Conservation (phyloP, 768 basidiomycete genomes). For the Trametes sanguinea region DNA sequence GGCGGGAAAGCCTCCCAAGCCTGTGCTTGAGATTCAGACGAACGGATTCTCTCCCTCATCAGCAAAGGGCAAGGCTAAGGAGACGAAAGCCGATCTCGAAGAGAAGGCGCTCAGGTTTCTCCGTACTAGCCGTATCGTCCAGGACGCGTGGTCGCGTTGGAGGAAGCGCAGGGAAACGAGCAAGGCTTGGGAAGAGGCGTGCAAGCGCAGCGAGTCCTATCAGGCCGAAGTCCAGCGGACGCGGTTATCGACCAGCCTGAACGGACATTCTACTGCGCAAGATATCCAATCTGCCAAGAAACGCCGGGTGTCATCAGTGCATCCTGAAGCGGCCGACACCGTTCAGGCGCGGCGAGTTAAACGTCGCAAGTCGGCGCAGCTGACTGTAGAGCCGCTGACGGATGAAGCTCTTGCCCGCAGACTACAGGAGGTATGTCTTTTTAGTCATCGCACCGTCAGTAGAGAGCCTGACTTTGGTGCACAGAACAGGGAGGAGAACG, state of each 20-base stretch:
- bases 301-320: slow-evolving; percentile 27
- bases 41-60: slow-evolving; percentile 15
- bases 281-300: slow-evolving; percentile 23
- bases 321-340: slow-evolving; percentile 20
- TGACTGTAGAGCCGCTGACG: slow-evolving; percentile 51
- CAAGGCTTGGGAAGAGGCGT: slow-evolving; percentile 61
- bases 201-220: slow-evolving; percentile 60
- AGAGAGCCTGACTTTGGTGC: not conserved
- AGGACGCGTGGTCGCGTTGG: slow-evolving; percentile 31
- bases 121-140: slow-evolving; percentile 35
- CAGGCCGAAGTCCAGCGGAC: slow-evolving; percentile 48
- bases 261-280: not conserved
- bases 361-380: slow-evolving; percentile 43
- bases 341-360: slow-evolving; percentile 35
- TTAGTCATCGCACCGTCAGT: no score
- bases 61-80: slow-evolving; percentile 13
- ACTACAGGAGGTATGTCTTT: slow-evolving; percentile 59
- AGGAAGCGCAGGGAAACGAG: slow-evolving; percentile 7
- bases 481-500: slow-evolving; percentile 73
- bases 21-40: slow-evolving; percentile 16
- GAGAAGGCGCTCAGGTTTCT: slow-evolving; percentile 6
- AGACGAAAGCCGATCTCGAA: slow-evolving; percentile 10
- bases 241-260: slow-evolving; percentile 35
- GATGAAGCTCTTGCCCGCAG: slow-evolving; percentile 67
- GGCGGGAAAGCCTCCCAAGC: slow-evolving; percentile 2